Evolutionary conservation across 208 protist genomes (phyloP), one percentile per base, ranked within the genome.

Genomic region (Wallacemonas rigidus): DNA sequence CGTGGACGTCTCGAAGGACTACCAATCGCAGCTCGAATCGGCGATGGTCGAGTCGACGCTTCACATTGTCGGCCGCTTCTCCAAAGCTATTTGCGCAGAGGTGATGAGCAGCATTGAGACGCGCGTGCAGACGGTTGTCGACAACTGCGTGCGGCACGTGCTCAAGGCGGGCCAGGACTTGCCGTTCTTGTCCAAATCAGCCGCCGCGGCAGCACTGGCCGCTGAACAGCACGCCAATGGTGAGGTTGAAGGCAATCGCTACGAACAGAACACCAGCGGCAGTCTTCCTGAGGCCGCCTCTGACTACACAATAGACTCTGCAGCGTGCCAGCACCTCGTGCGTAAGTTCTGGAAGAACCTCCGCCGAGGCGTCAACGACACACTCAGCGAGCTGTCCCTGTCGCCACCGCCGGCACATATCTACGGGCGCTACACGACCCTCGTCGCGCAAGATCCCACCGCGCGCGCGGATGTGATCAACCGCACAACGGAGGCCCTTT

Each of bases 331-430:
- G 65, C 68, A 75, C 9, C 58, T 92, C 17, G 82, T 88, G 26
- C 60, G 55, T 7, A 56, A 69, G 38, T 96, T 96, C 79, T 96
- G 88, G 88, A 75, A 75, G 67, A 71, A 68, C 35, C 71, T 96
- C 36, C 71, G 83, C 35, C 40, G 6, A 15, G 63, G 79, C 38
- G 40, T 89, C 12, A 82, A 88, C 40, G 62, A 76, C 51, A 55
- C 88, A 3, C 76, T 87, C 39, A 60, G 48, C 12, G 77, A 87
- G 71, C 73, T 84, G 36, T 40, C 48, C 17, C 47, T 64, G 39
- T 69, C 75, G 40, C 80, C 81, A n/a, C 69, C 81, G 63, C 64
- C 69, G 1, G 35, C 71, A 12, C 56, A 81, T 48, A 54, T 89
- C 38, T 93, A 87, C 70, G 84, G 86, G 38, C 75, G 77, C 63